phyloP scores from a whole-genome alignment of 805 yeast species.

The Saturnispora saitoi region DNA sequence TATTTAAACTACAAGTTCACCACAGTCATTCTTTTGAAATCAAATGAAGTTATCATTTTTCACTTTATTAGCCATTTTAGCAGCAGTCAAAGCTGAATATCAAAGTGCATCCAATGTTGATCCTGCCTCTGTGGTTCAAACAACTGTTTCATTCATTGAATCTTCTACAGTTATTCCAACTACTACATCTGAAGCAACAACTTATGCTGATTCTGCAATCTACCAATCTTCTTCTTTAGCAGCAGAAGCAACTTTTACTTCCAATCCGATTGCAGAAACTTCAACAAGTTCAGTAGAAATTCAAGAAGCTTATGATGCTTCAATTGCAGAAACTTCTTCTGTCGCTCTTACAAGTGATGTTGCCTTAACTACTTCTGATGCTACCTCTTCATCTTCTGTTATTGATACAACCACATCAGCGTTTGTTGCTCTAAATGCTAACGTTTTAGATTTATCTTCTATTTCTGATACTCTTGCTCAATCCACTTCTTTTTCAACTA shows the following conservation, averaged over 20 bases:
- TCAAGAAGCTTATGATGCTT: background rate
- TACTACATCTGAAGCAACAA: background rate
- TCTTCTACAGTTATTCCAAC: background rate
- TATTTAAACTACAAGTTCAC: background rate
- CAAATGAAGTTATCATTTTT: background rate
- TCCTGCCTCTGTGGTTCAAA: background rate
- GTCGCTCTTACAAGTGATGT: background rate
- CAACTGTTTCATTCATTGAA: background rate
- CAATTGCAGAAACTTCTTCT: background rate
- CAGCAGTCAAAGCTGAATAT: background rate
- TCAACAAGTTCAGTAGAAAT: background rate
- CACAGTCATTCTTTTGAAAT: background rate
- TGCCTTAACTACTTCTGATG: background rate
- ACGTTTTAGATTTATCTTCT: background rate
- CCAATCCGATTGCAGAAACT: background rate
- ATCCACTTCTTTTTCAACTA: too few relatives aligned
- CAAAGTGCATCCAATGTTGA: background rate
- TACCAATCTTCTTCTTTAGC: background rate
- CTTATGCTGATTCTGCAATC: background rate
- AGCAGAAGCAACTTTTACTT: background rate
- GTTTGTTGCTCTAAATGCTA: background rate
- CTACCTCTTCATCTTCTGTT: slow-evolving; percentile 10
- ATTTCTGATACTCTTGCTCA: background rate
- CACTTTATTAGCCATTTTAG: background rate
- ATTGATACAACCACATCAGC: background rate